phyloP scores from a whole-genome alignment of 208 protist species.

The Trypanosoma lewisi region DNA sequence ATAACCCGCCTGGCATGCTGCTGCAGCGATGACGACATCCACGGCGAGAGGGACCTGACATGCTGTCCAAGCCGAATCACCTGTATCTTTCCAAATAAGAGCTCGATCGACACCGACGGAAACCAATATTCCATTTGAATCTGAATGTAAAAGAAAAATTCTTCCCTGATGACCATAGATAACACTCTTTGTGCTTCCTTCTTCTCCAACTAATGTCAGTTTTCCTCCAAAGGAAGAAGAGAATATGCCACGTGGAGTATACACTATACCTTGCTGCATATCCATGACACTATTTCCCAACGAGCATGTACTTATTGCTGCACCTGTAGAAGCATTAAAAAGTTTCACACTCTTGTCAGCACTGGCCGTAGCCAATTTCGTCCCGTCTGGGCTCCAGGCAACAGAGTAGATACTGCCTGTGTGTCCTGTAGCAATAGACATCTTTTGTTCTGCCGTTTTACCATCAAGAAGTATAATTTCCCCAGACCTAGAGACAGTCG shows the following conservation, averaged over 20 bases:
- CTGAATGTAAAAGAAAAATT: constrained; percentile 29
- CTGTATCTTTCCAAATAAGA: constrained; percentile 16
- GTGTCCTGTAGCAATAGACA: constrained; percentile 34
- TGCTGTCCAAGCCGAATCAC: background rate
- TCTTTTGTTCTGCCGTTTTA: constrained; percentile 33
- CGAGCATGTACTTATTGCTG: constrained; percentile 5
- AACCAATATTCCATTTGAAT: constrained; percentile 17
- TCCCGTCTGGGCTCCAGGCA: constrained; percentile 40
- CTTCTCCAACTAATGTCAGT: constrained; percentile 25
- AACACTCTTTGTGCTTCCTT: constrained; percentile 15
- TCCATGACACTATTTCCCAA: constrained; percentile 27
- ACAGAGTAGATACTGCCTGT: constrained; percentile 43
- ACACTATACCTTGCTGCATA: constrained; percentile 50
- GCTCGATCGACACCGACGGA: constrained; percentile 38
- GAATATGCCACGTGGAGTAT: constrained; percentile 23
- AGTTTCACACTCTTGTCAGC: constrained; percentile 46
- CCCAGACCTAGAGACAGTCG: constrained; percentile 26
- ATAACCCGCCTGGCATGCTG: constrained; percentile 13
- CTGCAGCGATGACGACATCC: constrained; percentile 12
- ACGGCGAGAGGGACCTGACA: constrained; percentile 2
- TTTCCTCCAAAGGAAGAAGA: constrained; percentile 35
- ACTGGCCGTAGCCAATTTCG: constrained; percentile 33
- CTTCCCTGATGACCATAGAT: constrained; percentile 36
- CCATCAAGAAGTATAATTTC: constrained; percentile 53
- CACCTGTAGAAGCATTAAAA: constrained; percentile 20